Evolutionary conservation across 371 early-diverging fungal species (phyloP), one percentile per base, ranked within the genome.

Genomic region (Syncephalastrum sp.): DNA sequence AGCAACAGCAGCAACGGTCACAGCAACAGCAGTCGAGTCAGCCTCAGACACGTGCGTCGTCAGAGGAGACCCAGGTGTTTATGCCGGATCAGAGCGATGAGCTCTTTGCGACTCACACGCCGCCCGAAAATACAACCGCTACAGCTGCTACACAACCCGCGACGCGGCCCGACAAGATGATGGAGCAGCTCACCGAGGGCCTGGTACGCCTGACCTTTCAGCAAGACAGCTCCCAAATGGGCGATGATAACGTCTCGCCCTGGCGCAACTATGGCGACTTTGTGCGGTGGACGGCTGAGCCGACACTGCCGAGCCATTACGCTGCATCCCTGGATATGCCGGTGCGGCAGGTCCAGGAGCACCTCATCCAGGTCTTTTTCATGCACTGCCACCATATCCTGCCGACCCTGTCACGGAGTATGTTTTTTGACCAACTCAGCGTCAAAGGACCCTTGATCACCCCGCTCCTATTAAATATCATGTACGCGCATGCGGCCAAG

Each of bases 401-500:
- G 19, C 56, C 56, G 2, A 50, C 70, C 21, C 24, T 76, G 24
- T 67, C 75, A 24, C 59, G 61, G n/a, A 53, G 67, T n/a, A 68
- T 72, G 66, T 72, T 77, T 47, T 70, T 66, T 33, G 66, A 74
- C 8, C 75, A 77, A 57, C 54, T 77, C 19, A 60, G 56, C 33
- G 46, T 62, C 14, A 72, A 72, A 45, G 78, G 78, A 1, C 67
- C 73, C 1, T 50, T 77, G 7, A 63, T 77, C 17, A 70, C 75
- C 12, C 78, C 78, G 12, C 49, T 77, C 3, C 47, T 77, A 27
- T 54, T 77, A 8, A 72, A 77, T 27, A 53, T 53, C 47, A 72
- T 77, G 24, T 77, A 74, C 53, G 79, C 79, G 1, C 79, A 71
- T 57, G 74, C 74, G 8, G 64, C 73, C 2, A 63, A 64, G 49